These are phyloP conservation scores for Penicillium sp. DNA, from an alignment of 2,329 filamentous ascomycete genomes.

Conservation along the genomic window DNA sequence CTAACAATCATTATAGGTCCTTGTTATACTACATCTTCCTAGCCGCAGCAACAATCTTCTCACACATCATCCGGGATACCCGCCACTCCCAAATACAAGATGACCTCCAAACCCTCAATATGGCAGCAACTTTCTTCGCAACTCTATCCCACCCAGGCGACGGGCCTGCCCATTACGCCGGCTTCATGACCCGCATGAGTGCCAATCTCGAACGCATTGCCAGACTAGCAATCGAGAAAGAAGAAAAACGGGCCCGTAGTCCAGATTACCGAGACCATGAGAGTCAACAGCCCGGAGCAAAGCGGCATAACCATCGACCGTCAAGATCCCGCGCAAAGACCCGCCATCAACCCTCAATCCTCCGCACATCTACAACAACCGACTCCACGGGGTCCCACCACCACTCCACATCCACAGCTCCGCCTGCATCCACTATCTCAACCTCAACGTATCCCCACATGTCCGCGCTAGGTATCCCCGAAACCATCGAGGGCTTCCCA, in stretches of 20 bases:
- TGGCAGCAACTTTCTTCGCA: constrained; percentile 86
- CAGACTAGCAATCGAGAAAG: constrained; percentile 81
- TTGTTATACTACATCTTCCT: constrained; percentile 94
- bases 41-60: constrained; percentile 87
- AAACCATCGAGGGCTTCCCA: constrained; percentile 38
- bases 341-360: constrained; percentile 15
- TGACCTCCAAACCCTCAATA: constrained; percentile 83
- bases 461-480: constrained; percentile 32
- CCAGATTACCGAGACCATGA: constrained; percentile 34
- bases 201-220: constrained; percentile 92
- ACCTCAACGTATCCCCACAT: constrained; percentile 13
- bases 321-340: constrained; percentile 16
- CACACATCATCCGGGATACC: constrained; percentile 90
- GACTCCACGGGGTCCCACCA: constrained; percentile 9
- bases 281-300: constrained; percentile 15
- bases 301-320: constrained; percentile 35
- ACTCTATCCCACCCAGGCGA: constrained; percentile 74
- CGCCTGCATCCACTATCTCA: constrained; percentile 16
- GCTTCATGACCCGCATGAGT: constrained; percentile 88
- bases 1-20: constrained; percentile 59
- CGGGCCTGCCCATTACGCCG: constrained; percentile 81
- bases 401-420: constrained; percentile 6
- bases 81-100: constrained; percentile 80
- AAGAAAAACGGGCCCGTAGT: constrained; percentile 66
- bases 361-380: constrained; percentile 15